phyloP scores from a whole-genome alignment of 1,284 basidiomycete genomes.

The Earliella scabrosa region DNA sequence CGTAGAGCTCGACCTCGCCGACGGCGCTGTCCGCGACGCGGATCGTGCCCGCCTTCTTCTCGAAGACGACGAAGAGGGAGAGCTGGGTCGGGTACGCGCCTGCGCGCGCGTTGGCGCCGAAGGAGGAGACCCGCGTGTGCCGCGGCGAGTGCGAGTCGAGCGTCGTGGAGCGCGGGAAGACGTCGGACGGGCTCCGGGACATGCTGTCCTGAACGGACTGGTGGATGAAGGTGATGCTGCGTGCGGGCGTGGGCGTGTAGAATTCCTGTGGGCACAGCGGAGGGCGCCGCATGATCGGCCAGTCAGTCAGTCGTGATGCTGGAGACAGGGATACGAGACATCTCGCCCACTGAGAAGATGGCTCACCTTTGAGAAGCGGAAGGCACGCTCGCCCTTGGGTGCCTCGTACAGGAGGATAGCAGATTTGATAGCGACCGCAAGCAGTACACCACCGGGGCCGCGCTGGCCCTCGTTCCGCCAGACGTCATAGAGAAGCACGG shows the following conservation, averaged over 20 bases:
- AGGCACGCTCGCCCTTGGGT: conserved; percentile 79
- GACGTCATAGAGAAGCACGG: conserved; percentile 68
- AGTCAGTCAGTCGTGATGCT: too few relatives aligned
- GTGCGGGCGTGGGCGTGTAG: conserved; percentile 72
- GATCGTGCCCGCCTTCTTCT: conserved; percentile 82
- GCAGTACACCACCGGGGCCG: conserved; percentile 58
- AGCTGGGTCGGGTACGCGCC: conserved; percentile 71
- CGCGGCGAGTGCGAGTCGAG: conserved; percentile 27
- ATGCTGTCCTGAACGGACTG: conserved; percentile 63
- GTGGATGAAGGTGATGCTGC: conserved; percentile 67
- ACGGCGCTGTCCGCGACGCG: conserved; percentile 79
- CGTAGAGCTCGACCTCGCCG: conserved; percentile 72
- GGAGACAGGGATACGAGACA: neutral
- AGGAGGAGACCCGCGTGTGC: conserved; percentile 31
- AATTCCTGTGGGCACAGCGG: conserved; percentile 61
- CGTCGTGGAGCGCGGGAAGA: conserved; percentile 26
- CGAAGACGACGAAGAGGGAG: conserved; percentile 77
- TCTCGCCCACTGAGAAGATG: conserved; percentile 17
- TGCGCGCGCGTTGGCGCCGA: conserved; percentile 32
- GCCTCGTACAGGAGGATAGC: conserved; percentile 79
- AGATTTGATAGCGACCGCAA: conserved; percentile 76
- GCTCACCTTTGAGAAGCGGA: conserved; percentile 74
- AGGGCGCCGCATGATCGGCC: neutral
- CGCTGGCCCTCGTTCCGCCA: conserved; percentile 59
- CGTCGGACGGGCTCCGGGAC: conserved; percentile 49